A percentile compares a stretch with the other conserved stretches of the same genome.
Conservation (phyloP, 164 flowering plant genomes). For the Dillenia turbinata region DNA sequence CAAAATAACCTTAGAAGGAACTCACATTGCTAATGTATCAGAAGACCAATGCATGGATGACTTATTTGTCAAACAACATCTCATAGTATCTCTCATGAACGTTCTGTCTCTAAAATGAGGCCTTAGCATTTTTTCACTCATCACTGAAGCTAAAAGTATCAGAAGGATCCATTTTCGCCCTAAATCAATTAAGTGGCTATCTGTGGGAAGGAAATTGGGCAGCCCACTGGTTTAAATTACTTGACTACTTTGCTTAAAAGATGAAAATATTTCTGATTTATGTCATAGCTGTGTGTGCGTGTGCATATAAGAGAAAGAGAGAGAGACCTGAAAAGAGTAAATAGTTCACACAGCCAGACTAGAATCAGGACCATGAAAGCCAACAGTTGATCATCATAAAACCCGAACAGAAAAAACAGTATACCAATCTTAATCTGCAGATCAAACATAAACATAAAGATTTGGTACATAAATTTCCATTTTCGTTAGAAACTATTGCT, state of each 20-base stretch:
- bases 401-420: slow-evolving; percentile 92
- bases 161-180: too few species aligned
- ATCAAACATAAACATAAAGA: neutral
- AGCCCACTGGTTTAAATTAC: too few species aligned
- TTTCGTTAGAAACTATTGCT: neutral
- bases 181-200: too few species aligned
- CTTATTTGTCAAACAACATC: too few species aligned
- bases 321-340: slow-evolving; percentile 87
- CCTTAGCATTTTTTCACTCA: too few species aligned
- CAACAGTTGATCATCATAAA: slow-evolving; percentile 96
- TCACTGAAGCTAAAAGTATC: too few species aligned
- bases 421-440: slow-evolving; percentile 99
- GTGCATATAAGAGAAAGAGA: slow-evolving; percentile 17
- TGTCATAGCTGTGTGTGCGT: too few species aligned
- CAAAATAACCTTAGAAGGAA: slow-evolving; percentile 3
- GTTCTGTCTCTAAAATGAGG: too few species aligned
- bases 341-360: slow-evolving; percentile 95
- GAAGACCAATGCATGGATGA: neutral
- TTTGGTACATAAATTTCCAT: neutral
- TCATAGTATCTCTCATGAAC: too few species aligned
- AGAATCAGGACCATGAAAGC: slow-evolving; percentile 97
- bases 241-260: too few species aligned
- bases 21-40: neutral
- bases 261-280: too few species aligned
- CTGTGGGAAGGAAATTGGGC: too few species aligned